These are phyloP conservation scores for Trichoderma arundinaceum DNA, from an alignment of 2,329 filamentous ascomycete genomes.

Conservation along the genomic window DNA sequence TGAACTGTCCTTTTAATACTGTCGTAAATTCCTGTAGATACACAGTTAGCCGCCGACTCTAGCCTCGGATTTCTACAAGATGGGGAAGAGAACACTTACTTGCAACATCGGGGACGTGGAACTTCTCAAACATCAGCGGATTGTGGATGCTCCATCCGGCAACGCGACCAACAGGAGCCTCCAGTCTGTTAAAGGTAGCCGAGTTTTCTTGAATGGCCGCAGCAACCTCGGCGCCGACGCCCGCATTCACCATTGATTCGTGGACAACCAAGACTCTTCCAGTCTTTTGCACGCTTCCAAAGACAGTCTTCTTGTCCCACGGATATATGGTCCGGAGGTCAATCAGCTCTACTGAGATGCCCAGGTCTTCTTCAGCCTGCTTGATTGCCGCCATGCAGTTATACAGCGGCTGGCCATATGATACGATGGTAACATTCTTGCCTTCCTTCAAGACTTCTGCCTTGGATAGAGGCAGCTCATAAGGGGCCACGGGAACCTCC, in stretches of 20 bases:
- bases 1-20: constrained; percentile 69
- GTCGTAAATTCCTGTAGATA: constrained; percentile 68
- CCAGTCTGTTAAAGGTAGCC: constrained; percentile 77
- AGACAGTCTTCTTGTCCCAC: constrained; percentile 83
- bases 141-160: constrained; percentile 90
- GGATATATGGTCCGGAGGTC: constrained; percentile 89
- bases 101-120: constrained; percentile 83
- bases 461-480: constrained; percentile 83
- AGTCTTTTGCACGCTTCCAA: constrained; percentile 85
- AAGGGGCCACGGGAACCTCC: constrained; percentile 81
- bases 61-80: background rate
- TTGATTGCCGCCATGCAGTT: constrained; percentile 78
- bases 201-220: constrained; percentile 82
- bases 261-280: constrained; percentile 87
- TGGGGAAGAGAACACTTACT: constrained; percentile 63
- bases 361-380: constrained; percentile 75
- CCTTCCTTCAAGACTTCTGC: constrained; percentile 84
- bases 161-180: constrained; percentile 83
- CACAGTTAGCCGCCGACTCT: constrained; percentile 26
- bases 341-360: constrained; percentile 79
- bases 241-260: constrained; percentile 89
- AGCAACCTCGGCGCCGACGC: constrained; percentile 86
- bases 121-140: constrained; percentile 78
- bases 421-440: constrained; percentile 80
- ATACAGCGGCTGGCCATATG: constrained; percentile 89